Evolutionary conservation across 345 rosid species (phyloP).

Genomic region (Physaria fendleri): DNA sequence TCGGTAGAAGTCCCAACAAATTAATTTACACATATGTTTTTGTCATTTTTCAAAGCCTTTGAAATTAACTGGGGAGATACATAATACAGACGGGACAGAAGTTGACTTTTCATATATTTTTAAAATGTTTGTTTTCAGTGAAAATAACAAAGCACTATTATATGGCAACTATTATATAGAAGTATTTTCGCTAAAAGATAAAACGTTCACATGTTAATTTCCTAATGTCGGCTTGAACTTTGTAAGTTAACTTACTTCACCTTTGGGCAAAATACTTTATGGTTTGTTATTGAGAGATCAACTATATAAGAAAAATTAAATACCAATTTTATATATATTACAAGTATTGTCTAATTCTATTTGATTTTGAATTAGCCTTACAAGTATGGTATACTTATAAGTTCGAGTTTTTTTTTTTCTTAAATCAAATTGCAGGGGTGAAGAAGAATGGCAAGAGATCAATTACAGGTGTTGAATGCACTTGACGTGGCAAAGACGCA

Average conservation of each 20-base stretch:
- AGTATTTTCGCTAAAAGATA: too few species aligned
- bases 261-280: neutral
- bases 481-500: constrained; percentile 33
- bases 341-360: neutral
- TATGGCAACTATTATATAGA: neutral
- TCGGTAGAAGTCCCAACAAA: neutral
- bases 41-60: neutral
- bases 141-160: neutral
- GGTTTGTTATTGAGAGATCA: neutral
- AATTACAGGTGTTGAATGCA: constrained; percentile 48
- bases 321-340: neutral
- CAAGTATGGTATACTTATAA: too few species aligned
- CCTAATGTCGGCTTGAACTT: neutral
- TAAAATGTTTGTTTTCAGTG: neutral
- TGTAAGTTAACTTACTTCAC: neutral
- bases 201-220: neutral
- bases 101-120: constrained; percentile 12
- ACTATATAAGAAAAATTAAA: neutral
- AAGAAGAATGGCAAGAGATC: constrained; percentile 39
- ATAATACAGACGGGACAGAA: neutral
- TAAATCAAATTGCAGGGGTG: constrained; percentile 3
- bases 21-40: neutral
- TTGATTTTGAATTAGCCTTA: neutral
- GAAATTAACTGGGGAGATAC: neutral
- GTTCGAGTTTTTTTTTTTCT: too few species aligned